Evolutionary conservation across 1,139 yeast genomes (phyloP).

Genomic region (Ogataea hybrid): DNA sequence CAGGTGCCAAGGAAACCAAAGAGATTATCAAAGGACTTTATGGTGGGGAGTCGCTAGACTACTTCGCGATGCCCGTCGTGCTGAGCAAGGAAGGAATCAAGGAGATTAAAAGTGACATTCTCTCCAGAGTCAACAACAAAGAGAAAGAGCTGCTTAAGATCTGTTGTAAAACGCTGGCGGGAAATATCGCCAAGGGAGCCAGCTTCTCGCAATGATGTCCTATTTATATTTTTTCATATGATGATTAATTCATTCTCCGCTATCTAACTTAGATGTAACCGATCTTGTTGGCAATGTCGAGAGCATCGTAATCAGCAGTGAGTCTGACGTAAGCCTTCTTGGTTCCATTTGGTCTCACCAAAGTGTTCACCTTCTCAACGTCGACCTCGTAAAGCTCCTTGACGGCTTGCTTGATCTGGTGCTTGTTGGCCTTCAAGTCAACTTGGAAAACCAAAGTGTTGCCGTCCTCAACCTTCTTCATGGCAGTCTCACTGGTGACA

Average conservation of each 20-base stretch:
- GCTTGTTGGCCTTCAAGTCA: constrained; percentile 94
- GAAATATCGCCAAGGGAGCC: constrained; percentile 60
- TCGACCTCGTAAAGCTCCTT: constrained; percentile 98
- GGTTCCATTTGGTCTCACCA: constrained; percentile 98
- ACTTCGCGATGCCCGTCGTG: constrained; percentile 65
- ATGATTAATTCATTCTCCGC: constrained; percentile 11
- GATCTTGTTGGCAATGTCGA: constrained; percentile 99
- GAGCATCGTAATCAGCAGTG: constrained; percentile 99
- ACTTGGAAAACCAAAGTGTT: constrained; percentile 99
- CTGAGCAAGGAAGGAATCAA: constrained; percentile 58
- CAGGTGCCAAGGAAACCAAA: constrained; percentile 37
- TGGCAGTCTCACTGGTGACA: constrained; percentile 97
- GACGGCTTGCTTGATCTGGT: constrained; percentile 97
- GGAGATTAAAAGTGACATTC: constrained; percentile 46
- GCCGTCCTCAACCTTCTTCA: constrained; percentile 99
- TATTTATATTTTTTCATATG: constrained; percentile 6
- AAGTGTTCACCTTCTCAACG: constrained; percentile 90
- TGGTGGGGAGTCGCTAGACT: constrained; percentile 42
- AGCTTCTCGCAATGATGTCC: constrained; percentile 37
- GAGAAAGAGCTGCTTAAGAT: constrained; percentile 57
- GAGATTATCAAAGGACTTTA: constrained; percentile 33
- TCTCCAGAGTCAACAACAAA: constrained; percentile 51
- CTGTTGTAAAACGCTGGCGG: constrained; percentile 55
- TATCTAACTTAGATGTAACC: constrained; percentile 73
- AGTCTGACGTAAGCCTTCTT: constrained; percentile 99